A percentile compares a stretch with the other conserved stretches of the same genome.
Conservation (phyloP, 306 rosid genomes). For the Trichosanthes truncata region DNA sequence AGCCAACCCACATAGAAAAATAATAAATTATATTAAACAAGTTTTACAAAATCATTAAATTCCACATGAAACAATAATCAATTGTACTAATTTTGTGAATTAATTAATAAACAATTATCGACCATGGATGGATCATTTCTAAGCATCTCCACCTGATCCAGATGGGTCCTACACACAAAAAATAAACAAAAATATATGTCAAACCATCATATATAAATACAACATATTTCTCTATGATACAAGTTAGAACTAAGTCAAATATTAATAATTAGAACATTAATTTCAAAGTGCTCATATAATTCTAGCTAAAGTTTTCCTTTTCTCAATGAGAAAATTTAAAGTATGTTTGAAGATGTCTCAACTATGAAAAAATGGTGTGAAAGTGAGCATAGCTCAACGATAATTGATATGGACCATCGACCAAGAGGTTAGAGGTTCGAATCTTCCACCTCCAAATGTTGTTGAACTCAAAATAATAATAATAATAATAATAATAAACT, state of each 20-base stretch:
- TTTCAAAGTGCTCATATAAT: no score
- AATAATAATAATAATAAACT: no score
- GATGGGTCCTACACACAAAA: conserved; percentile 3
- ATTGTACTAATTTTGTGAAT: background rate
- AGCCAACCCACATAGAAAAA: conserved; percentile 3
- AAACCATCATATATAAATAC: background rate
- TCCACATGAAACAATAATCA: conserved; percentile 7
- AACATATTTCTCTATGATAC: background rate
- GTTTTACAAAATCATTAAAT: conserved; percentile 14
- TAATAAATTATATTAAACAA: conserved; percentile 8
- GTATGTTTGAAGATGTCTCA: no score
- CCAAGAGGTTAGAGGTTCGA: no score
- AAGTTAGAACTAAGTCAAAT: background rate
- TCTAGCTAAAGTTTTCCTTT: no score
- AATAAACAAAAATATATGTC: background rate
- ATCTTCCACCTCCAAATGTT: no score
- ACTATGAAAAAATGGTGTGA: no score
- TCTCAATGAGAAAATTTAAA: no score
- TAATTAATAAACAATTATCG: conserved; percentile 1
- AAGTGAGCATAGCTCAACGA: no score
- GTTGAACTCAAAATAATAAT: no score
- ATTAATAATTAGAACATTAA: no score
- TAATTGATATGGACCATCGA: no score
- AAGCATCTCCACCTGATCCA: conserved; percentile 7
- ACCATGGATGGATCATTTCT: background rate